A percentile compares a stretch with the other conserved stretches of the same genome.
phyloP scores from a whole-genome alignment of 192 early-diverging fungal species.

The Podila verticillata region DNA sequence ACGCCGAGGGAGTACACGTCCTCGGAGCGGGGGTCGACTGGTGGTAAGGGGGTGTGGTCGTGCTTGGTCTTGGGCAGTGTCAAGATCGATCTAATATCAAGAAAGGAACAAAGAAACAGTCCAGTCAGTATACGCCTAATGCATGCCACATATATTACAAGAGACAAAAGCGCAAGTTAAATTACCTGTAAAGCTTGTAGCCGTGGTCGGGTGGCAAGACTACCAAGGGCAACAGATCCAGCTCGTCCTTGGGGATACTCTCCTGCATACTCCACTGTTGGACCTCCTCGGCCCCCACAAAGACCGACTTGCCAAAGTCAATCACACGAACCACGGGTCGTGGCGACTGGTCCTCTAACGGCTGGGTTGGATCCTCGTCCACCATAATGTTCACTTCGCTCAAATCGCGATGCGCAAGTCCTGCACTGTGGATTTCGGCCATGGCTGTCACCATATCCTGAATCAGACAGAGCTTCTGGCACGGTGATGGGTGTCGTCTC shows the following conservation, averaged over 20 bases:
- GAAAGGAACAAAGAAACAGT: neutral
- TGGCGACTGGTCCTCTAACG: constrained; percentile 55
- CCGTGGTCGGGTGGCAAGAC: constrained; percentile 66
- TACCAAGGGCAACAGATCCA: constrained; percentile 58
- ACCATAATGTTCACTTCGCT: constrained; percentile 73
- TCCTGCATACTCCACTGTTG: constrained; percentile 57
- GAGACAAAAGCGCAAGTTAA: neutral
- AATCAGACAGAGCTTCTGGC: constrained; percentile 63
- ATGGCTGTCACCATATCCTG: constrained; percentile 63
- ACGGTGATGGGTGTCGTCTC: constrained; percentile 58
- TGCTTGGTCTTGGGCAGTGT: constrained; percentile 60
- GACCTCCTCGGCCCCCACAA: constrained; percentile 58
- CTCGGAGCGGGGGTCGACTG: constrained; percentile 62
- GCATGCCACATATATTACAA: neutral
- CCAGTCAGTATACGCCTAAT: too few relatives aligned
- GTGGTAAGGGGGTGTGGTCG: constrained; percentile 53
- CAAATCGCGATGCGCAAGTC: constrained; percentile 67
- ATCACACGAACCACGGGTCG: constrained; percentile 61
- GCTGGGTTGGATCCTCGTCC: constrained; percentile 51
- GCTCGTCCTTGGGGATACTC: constrained; percentile 48
- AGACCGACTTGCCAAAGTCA: constrained; percentile 71
- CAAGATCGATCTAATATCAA: constrained; percentile 58
- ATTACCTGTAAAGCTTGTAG: constrained; percentile 58
- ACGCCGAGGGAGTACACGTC: constrained; percentile 69
- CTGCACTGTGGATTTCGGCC: constrained; percentile 59